A percentile compares a stretch with the other conserved stretches of the same genome.
Conservation (phyloP, 768 basidiomycete species). For the Lentinula sp. region DNA sequence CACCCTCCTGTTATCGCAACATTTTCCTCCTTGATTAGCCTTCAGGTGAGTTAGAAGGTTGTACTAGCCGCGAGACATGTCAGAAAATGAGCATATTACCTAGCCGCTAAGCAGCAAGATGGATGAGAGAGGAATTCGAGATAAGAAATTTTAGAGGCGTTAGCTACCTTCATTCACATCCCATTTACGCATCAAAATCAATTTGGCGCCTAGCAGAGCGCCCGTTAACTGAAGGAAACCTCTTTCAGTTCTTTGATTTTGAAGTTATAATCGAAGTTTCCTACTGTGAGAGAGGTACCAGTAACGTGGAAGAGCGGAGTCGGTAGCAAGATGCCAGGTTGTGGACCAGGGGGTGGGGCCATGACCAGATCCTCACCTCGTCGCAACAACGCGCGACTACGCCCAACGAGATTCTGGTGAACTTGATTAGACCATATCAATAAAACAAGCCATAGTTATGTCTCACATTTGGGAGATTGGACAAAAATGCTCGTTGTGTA, state of each 20-base stretch:
- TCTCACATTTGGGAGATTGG: slow-evolving; percentile 40
- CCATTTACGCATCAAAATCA: slow-evolving; percentile 5
- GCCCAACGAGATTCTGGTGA: not conserved
- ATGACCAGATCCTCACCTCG: not conserved
- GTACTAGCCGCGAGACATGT: not conserved
- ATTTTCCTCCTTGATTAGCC: slow-evolving; percentile 2
- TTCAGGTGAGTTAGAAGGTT: not conserved
- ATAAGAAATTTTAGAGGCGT: not conserved
- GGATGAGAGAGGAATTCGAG: not conserved
- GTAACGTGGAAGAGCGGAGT: slow-evolving; percentile 6
- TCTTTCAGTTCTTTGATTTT: not conserved
- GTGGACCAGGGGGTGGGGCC: not conserved
- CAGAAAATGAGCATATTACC: not conserved
- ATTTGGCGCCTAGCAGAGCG: not conserved
- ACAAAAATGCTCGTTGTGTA: slow-evolving; percentile 43
- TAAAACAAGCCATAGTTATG: not conserved
- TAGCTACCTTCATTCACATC: not conserved
- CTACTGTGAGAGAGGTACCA: not conserved
- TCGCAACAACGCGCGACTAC: not conserved
- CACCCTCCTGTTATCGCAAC: not conserved
- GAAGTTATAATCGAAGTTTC: not conserved
- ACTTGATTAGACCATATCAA: not conserved
- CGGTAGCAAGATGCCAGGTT: not conserved
- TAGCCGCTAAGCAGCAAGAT: not conserved
- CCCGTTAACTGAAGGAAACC: not conserved